Conservation (phyloP, 495 filamentous ascomycete genomes). For the Xylaria castorea region DNA sequence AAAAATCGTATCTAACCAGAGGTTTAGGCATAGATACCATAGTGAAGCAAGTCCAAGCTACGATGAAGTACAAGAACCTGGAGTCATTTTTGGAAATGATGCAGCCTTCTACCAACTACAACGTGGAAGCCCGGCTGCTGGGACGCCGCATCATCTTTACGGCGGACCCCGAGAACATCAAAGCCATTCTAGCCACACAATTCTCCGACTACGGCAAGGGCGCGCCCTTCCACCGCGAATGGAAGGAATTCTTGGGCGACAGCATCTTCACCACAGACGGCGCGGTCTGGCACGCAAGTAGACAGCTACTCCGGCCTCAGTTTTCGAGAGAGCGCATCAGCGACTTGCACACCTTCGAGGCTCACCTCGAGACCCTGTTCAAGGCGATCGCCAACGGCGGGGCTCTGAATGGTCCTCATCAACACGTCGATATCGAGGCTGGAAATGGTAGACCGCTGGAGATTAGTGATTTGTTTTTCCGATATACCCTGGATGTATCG, state of each 20-base stretch:
- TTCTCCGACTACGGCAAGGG: slow-evolving; percentile 79
- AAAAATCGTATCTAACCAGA: not conserved
- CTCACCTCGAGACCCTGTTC: slow-evolving; percentile 71
- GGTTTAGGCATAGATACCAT: slow-evolving; percentile 68
- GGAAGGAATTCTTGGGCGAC: slow-evolving; percentile 77
- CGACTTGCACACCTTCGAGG: slow-evolving; percentile 81
- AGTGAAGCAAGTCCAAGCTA: slow-evolving; percentile 55
- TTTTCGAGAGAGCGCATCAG: slow-evolving; percentile 82
- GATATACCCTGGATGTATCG: slow-evolving; percentile 80
- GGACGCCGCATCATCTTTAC: slow-evolving; percentile 69
- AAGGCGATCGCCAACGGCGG: slow-evolving; percentile 64
- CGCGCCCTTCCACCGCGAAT: slow-evolving; percentile 69
- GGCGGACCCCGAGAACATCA: slow-evolving; percentile 82
- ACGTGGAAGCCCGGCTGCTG: slow-evolving; percentile 64
- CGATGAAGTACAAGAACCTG: slow-evolving; percentile 59
- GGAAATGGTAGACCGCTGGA: slow-evolving; percentile 64
- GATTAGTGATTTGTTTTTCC: slow-evolving; percentile 75
- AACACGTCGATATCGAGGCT: slow-evolving; percentile 52
- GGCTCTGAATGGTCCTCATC: slow-evolving; percentile 49
- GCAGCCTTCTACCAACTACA: slow-evolving; percentile 47
- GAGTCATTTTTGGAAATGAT: slow-evolving; percentile 66
- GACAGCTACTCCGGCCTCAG: slow-evolving; percentile 81
- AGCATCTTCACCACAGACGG: slow-evolving; percentile 83
- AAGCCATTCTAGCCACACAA: slow-evolving; percentile 81
- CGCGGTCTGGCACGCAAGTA: slow-evolving; percentile 72